phyloP scores from a whole-genome alignment of 2,329 filamentous ascomycete genomes.

The Colletotrichum zoysiae region DNA sequence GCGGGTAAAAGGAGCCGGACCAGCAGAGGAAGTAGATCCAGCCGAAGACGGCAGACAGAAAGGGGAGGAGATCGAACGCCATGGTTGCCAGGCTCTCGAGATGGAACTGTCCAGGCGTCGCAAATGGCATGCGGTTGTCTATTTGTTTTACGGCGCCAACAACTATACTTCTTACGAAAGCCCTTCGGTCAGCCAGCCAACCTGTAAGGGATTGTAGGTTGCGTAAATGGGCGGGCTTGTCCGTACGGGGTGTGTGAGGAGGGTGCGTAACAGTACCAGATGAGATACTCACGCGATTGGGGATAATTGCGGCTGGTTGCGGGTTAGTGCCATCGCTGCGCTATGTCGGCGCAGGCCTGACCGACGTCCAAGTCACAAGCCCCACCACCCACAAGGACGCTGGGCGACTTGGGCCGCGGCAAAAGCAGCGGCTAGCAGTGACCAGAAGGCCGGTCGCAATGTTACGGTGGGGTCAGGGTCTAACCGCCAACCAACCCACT shows the following conservation, averaged over 20 bases:
- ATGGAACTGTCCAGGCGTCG: background rate
- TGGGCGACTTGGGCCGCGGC: background rate
- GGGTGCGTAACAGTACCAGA: background rate
- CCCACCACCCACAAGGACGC: slow-evolving; percentile 10
- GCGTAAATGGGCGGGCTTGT: background rate
- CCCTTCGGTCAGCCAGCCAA: slow-evolving; percentile 20
- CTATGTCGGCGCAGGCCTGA: background rate
- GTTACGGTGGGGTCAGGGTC: slow-evolving; percentile 17
- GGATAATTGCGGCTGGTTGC: background rate
- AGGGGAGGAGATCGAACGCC: slow-evolving; percentile 56
- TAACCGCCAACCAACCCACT: slow-evolving; percentile 16
- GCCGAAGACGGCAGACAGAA: slow-evolving; percentile 72
- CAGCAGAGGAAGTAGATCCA: slow-evolving; percentile 83
- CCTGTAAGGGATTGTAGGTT: slow-evolving; percentile 8
- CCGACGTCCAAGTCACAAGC: background rate
- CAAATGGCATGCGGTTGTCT: background rate
- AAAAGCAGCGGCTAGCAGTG: slow-evolving; percentile 16
- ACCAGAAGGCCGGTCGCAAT: slow-evolving; percentile 27
- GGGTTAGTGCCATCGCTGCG: slow-evolving; percentile 28
- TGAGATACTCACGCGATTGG: slow-evolving; percentile 22
- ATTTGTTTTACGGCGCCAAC: background rate
- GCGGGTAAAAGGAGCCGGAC: slow-evolving; percentile 94
- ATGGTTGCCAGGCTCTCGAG: slow-evolving; percentile 29
- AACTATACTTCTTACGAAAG: background rate
- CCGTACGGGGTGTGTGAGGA: background rate